Evolutionary conservation across 768 basidiomycete genomes (phyloP).

Genomic region (Hygrocybe coccinea): DNA sequence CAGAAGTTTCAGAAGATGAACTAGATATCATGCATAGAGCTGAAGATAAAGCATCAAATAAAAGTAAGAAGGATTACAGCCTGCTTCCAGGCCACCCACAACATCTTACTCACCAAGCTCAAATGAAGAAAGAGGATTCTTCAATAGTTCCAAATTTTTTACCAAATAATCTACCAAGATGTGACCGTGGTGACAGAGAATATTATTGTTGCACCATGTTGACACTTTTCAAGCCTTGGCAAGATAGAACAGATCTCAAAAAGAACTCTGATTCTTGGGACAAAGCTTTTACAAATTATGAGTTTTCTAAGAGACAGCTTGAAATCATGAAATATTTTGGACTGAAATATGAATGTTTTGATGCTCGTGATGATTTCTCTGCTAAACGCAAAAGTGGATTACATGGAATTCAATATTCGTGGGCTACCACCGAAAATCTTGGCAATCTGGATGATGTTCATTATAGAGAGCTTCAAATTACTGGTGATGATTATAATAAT

Average conservation of each 20-base stretch:
- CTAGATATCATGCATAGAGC: too few relatives aligned
- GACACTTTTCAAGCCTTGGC: conserved; percentile 1
- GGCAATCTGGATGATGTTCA: not conserved
- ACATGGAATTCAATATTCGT: too few relatives aligned
- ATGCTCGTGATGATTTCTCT: conserved; percentile 16
- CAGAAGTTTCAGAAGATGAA: too few relatives aligned
- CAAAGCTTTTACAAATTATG: not conserved
- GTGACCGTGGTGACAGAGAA: conserved; percentile 28
- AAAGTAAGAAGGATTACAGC: conserved; percentile 26
- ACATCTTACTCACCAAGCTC: not conserved
- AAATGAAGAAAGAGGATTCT: not conserved
- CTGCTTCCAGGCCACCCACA: conserved; percentile 10
- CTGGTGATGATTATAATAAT: not conserved
- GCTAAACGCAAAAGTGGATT: not conserved
- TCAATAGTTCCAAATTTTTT: conserved; percentile 27
- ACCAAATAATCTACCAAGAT: conserved; percentile 26
- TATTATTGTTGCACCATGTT: conserved; percentile 23
- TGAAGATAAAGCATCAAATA: too few relatives aligned
- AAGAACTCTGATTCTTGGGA: not conserved
- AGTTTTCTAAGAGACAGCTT: not conserved
- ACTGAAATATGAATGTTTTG: conserved; percentile 31
- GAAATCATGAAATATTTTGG: not conserved
- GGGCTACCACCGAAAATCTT: too few relatives aligned
- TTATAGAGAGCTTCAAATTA: not conserved
- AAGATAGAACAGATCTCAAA: not conserved